Conservation (phyloP, 2,329 filamentous ascomycete species). For the Colletotrichum lupini region DNA sequence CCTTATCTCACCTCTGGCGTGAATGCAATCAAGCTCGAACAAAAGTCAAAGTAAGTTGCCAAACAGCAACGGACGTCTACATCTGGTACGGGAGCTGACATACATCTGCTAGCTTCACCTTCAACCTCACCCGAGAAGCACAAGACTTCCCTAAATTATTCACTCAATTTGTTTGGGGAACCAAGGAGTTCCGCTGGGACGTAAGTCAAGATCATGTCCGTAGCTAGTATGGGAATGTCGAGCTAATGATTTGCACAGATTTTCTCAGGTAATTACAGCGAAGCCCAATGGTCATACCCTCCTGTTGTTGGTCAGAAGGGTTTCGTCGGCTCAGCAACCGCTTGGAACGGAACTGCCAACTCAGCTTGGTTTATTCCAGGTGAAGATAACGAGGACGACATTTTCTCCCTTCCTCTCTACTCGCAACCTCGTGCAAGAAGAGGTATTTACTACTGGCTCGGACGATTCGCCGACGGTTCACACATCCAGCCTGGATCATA, state of each 20-base stretch:
- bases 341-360: constrained; percentile 25
- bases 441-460: not conserved
- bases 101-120: constrained; percentile 13
- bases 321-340: constrained; percentile 55
- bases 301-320: constrained; percentile 49
- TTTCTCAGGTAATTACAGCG: constrained; percentile 50
- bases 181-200: constrained; percentile 42
- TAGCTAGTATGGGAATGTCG: not conserved
- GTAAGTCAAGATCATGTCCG: not conserved
- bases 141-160: constrained; percentile 35
- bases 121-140: constrained; percentile 11
- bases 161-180: not conserved
- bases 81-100: not conserved
- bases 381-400: constrained; percentile 8
- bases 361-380: not conserved
- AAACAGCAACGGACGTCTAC: not conserved
- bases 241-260: constrained; percentile 37
- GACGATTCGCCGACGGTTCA: constrained; percentile 14
- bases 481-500: constrained; percentile 3
- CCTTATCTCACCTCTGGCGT: not conserved
- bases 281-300: constrained; percentile 55
- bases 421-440: not conserved
- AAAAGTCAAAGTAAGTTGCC: constrained; percentile 11
- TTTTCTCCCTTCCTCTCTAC: not conserved
- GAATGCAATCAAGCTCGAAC: not conserved